Evolutionary conservation across 495 filamentous ascomycete genomes (phyloP), one percentile per base, ranked within the genome.

Genomic region (Hyphodiscus hymeniophilus): DNA sequence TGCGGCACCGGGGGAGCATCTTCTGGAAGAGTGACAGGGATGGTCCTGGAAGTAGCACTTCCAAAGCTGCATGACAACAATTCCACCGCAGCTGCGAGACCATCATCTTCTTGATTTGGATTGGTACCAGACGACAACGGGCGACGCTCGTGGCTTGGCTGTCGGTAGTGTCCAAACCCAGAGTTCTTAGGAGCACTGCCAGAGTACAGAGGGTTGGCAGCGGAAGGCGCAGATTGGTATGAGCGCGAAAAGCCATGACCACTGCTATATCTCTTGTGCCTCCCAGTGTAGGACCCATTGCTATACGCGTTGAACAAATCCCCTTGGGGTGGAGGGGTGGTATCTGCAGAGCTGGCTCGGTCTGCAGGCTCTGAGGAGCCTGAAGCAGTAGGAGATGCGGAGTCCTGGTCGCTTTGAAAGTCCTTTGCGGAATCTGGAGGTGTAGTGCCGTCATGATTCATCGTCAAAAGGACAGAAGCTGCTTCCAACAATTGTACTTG

Each of bases 401-500:
- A 92, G 24, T 89, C 91, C 38, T 81, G 66, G 53, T 94, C 87
- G 63, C 86, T 90, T 38, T 81, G 76, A 47, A 73, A 79, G 54
- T 84, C 80, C 49, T 77, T 76, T 33, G 73, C 68, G 21, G 76
- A 76, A 30, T 80, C 80, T 43, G 76, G 71, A 43, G 75, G 74
- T 2, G 77, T 73, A 32, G 68, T 62, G 42, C 66, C 52, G 65
- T 73, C 71, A 48, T 73, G 69, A 67, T 95, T 95, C 89, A 98
- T 97, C 45, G 81, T 80, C 28, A 97, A 85, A 40, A 98, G 71
- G 20, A 98, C 94, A 16, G 88, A 92, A 33, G 92, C 92, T 12
- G 92, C 92, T 69, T 98, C 94, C 44, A 98, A 76, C 35, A 98
- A 79, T 63, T 98, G 92, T 48, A 98, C 92, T 70, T 98, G 92